A percentile compares a stretch with the other conserved stretches of the same genome.
Evolutionary conservation across 371 early-diverging fungal species (phyloP).

Genomic region (Saksenaea vasiformis): DNA sequence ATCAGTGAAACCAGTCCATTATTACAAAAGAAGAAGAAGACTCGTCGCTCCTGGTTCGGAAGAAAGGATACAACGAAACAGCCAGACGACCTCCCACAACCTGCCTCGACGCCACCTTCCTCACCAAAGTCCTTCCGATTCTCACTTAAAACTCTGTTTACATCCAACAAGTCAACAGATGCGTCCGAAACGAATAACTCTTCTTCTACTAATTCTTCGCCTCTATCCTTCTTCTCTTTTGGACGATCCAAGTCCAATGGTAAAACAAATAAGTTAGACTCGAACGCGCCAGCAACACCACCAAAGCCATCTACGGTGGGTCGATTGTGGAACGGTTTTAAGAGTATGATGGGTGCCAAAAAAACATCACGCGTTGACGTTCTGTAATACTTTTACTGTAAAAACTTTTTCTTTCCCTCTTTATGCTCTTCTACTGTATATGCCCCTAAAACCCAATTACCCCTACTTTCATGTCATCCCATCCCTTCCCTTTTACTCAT

Average conservation of each 20-base stretch:
- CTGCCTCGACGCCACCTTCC: not conserved
- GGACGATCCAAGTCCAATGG: slow-evolving; percentile 10
- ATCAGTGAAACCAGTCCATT: not conserved
- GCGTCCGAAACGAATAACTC: not conserved
- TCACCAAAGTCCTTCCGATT: not conserved
- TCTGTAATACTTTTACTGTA: slow-evolving; percentile 20
- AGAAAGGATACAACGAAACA: not conserved
- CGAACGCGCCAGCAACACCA: slow-evolving; percentile 6
- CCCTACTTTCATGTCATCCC: not conserved
- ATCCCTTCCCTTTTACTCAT: slow-evolving; percentile 5
- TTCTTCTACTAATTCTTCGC: slow-evolving; percentile 10
- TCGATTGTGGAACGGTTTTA: slow-evolving; percentile 51
- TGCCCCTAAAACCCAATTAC: not conserved
- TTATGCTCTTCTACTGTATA: not conserved
- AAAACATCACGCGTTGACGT: slow-evolving; percentile 48
- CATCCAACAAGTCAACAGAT: slow-evolving; percentile 3
- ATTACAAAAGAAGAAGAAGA: not conserved
- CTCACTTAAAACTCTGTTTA: not conserved
- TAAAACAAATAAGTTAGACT: not conserved
- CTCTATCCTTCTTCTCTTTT: slow-evolving; percentile 27
- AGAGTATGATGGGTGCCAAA: slow-evolving; percentile 40
- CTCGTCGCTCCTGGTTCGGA: slow-evolving; percentile 5
- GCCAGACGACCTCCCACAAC: not conserved
- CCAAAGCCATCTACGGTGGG: slow-evolving; percentile 15
- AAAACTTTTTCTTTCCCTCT: not conserved